Percentiles rank a stretch among this genome's conserved stretches.
These are phyloP conservation scores for Populus hybrid DNA, from an alignment of 441 rosid species.

Conservation along the genomic window DNA sequence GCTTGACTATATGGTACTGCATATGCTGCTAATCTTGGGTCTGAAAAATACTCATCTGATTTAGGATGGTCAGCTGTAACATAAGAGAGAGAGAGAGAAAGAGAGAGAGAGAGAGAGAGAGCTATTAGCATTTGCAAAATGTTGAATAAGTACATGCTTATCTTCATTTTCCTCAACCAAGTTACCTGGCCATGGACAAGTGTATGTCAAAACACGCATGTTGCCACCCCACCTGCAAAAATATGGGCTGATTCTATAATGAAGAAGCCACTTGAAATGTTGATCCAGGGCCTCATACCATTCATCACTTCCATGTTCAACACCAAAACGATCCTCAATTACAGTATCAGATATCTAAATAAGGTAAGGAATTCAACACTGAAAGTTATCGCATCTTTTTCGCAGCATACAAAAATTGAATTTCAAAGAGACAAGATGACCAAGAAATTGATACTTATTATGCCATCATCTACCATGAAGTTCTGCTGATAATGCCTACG, in stretches of 20 bases:
- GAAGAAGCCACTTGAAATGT: slow-evolving; percentile 97
- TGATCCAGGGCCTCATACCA: slow-evolving; percentile 77
- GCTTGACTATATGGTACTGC: slow-evolving; percentile 75
- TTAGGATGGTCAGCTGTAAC: slow-evolving; percentile 80
- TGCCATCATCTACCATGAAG: too few relatives aligned
- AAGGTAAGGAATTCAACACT: slow-evolving; percentile 28
- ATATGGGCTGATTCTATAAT: slow-evolving; percentile 86
- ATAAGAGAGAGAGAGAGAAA: slow-evolving; percentile 9
- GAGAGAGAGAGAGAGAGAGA: background rate
- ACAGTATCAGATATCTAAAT: slow-evolving; percentile 88
- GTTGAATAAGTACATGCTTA: background rate
- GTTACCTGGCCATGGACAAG: slow-evolving; percentile 93
- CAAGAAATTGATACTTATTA: background rate
- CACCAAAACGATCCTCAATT: slow-evolving; percentile 95
- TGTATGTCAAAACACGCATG: slow-evolving; percentile 95
- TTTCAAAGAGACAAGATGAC: background rate
- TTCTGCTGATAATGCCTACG: background rate
- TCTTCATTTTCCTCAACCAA: slow-evolving; percentile 10
- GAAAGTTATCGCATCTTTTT: slow-evolving; percentile 5
- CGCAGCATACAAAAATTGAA: background rate
- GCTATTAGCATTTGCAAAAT: background rate
- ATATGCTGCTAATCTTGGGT: slow-evolving; percentile 88
- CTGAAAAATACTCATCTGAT: slow-evolving; percentile 81
- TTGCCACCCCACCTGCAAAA: slow-evolving; percentile 90
- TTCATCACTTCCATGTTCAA: slow-evolving; percentile 74